Evolutionary conservation across 345 rosid species (phyloP), one percentile per base, ranked within the genome.

Genomic region (Dimocarpus longan): DNA sequence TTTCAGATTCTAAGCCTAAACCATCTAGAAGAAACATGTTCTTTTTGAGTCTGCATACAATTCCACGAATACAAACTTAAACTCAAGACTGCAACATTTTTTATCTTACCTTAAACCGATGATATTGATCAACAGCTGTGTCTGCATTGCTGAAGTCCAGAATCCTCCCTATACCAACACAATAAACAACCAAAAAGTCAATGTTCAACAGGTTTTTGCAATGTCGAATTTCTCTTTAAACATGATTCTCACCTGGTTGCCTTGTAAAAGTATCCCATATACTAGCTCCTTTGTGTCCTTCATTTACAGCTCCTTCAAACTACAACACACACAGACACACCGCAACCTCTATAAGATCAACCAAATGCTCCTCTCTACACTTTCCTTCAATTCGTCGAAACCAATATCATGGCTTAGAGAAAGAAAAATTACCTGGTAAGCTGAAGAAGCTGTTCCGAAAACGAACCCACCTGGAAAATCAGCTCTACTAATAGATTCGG

Each of bases 101-200:
- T 52, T 48, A 70, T 71, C 78, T 81, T 82, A 93, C 98, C 90
- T 90, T 85, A 72, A 86, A 92, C 50, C 97, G 80, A 76, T 93
- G 97, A 85, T 93, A 95, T 68, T 93, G 99, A 89, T 95, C 99
- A 11, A 93, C 97, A 3, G 98, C 87, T 1, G 85, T 89, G 81
- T 95, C 97, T 76, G 97, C 99, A 93, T 91, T 92, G 93, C 99
- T 95, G 82, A 93, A 92, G 82, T 95, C 99, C 82, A 93, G 26
- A 73, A 95, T 95, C 85, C 85, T 95, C 44, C 98, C 98, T 93
- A 86, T 66, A 18, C 15, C 83, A 73, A 73, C 66, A 62, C 62
- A 59, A 59, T 18, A 40, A 43, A 54, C 42, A 37, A 21, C 15
- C 11, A 32, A 13, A 22, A 32, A 40, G 19, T 12, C 4, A 6